These are phyloP conservation scores for Amylocystis lapponica DNA, from an alignment of 768 basidiomycete species.

Conservation along the genomic window DNA sequence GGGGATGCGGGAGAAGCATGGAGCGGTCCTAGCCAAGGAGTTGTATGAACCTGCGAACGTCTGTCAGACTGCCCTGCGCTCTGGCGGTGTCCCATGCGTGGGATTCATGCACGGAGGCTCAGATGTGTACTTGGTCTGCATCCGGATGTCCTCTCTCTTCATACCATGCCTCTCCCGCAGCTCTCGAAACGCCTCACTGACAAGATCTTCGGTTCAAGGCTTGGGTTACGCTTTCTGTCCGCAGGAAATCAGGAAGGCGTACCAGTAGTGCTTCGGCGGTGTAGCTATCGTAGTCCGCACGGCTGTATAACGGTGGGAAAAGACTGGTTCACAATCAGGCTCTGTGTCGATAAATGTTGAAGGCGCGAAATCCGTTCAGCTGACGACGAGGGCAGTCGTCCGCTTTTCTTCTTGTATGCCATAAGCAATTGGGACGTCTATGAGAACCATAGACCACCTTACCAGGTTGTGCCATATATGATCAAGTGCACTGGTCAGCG, in stretches of 20 bases:
- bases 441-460: not conserved
- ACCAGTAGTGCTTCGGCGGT: conserved; percentile 73
- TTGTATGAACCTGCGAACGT: conserved; percentile 59
- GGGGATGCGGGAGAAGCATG: conserved; percentile 72
- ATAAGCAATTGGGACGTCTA: not conserved
- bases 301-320: not conserved
- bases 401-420: conserved; percentile 62
- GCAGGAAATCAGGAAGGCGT: conserved; percentile 7
- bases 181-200: conserved; percentile 63
- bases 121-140: conserved; percentile 69
- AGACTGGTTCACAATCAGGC: not conserved
- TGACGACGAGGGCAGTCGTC: conserved; percentile 61
- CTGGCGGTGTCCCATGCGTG: too few relatives aligned
- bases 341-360: conserved; percentile 76
- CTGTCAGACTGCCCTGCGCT: too few relatives aligned
- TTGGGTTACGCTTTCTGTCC: not conserved
- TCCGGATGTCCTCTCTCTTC: conserved; percentile 62
- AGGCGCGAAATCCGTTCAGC: conserved; percentile 70
- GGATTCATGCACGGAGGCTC: too few relatives aligned
- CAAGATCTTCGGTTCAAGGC: conserved; percentile 62
- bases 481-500: too few relatives aligned
- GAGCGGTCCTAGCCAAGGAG: conserved; percentile 64
- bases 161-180: conserved; percentile 53
- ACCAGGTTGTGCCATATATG: conserved; percentile 40
- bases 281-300: too few relatives aligned